Evolutionary conservation across 1,284 basidiomycete genomes (phyloP), one percentile per base, ranked within the genome.

Genomic region (Trametes pubescens): DNA sequence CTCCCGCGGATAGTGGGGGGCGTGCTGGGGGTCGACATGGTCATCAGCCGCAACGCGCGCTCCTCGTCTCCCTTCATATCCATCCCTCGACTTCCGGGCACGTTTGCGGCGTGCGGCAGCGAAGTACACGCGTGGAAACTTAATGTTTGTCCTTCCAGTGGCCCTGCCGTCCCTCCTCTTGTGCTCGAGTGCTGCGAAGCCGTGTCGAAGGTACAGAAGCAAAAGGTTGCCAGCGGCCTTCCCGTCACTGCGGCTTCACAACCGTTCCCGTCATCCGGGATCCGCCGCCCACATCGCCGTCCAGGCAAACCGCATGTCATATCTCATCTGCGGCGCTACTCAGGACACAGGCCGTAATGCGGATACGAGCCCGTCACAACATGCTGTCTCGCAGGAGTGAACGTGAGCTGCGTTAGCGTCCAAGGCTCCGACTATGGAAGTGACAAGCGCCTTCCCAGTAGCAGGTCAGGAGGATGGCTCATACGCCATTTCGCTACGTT

Each of bases 61-160:
- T 52, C 61, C 54, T 57, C 57, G 38, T 52, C 62, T 44, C 59
- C 64, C 59, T 58, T 68, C 67, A 68, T 68, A 66, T 64, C 58
- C 51, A 32, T 59, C 43, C 34, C 37, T 54, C 58, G 48, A 38
- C 59, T 52, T 55, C 59, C 51, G 57, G 51, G 53, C 67, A 68
- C 67, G 67, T 59, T 68, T 57, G 43, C 56, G 61, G 47, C 67
- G 67, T 65, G 67, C 60, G 62, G 67, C 64, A 55, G 62, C 55
- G 64, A 61, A 64, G 51, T 29, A 56, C 53, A 35, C n/a, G 47
- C 60, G 34, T 53, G 46, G 53, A 57, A 64, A 59, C 57, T 59
- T 59, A 53, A 60, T 62, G 58, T 51, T 34, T 38, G 26, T 16
- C 22, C 64, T 63, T 65, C 62, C 62, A 59, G 54, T 61, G 56